Conservation (phyloP, 805 yeast species). For the Jamesozyma hellenica region DNA sequence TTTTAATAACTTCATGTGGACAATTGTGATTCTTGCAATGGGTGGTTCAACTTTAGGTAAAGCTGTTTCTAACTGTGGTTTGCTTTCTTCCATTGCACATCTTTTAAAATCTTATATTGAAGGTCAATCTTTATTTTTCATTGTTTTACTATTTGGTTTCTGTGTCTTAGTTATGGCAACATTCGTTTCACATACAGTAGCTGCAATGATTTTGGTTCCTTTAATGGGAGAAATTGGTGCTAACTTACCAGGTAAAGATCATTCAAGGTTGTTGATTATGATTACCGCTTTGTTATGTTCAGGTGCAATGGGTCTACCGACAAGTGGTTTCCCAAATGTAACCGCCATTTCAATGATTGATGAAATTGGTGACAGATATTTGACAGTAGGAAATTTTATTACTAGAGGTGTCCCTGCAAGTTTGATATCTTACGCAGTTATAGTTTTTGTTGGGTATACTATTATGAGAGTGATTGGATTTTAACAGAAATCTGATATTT, state of each 20-base stretch:
- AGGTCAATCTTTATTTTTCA: conserved; percentile 59
- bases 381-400: conserved; percentile 78
- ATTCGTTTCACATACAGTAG: conserved; percentile 93
- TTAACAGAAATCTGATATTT: conserved; percentile 24
- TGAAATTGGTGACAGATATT: conserved; percentile 81
- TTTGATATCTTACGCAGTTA: conserved; percentile 57
- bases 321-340: conserved; percentile 95
- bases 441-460: conserved; percentile 71
- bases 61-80: conserved; percentile 87
- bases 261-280: conserved; percentile 73
- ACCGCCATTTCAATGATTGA: conserved; percentile 93
- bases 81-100: conserved; percentile 67
- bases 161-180: conserved; percentile 81
- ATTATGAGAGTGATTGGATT: conserved; percentile 53
- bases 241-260: conserved; percentile 58
- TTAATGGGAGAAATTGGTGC: conserved; percentile 84
- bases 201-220: conserved; percentile 88
- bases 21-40: conserved; percentile 91
- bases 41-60: conserved; percentile 95
- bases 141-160: conserved; percentile 69
- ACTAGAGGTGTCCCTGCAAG: conserved; percentile 88
- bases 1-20: conserved; percentile 94
- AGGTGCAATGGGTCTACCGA: conserved; percentile 94
- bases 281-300: conserved; percentile 63
- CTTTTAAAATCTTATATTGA: conserved; percentile 57